phyloP scores from a whole-genome alignment of 2,329 filamentous ascomycete species.

The Fusarium algeriense region DNA sequence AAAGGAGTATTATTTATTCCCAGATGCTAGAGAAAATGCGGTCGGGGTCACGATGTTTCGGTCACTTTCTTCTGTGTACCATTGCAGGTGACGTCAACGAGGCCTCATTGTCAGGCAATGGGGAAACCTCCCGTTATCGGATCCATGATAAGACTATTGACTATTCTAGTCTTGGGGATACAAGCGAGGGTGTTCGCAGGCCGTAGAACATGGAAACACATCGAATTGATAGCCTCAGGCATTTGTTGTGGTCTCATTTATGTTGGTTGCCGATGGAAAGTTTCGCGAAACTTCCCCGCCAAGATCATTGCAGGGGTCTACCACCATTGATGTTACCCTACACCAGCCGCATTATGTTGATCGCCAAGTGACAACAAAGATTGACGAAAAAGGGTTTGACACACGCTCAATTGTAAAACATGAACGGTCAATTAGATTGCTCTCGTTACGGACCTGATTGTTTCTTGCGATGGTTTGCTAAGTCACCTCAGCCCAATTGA shows the following conservation, averaged over 20 bases:
- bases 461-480: no score
- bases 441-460: no score
- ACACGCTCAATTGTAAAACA: no score
- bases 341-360: neutral
- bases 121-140: neutral
- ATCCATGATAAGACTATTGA: neutral
- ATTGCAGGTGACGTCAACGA: conserved; percentile 33
- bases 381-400: no score
- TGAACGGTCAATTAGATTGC: no score
- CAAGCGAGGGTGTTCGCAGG: conserved; percentile 23
- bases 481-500: no score
- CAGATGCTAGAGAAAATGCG: neutral
- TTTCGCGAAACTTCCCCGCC: conserved; percentile 32
- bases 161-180: neutral
- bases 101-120: neutral
- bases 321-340: neutral
- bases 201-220: neutral
- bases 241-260: neutral
- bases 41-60: conserved; percentile 20
- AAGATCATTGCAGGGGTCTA: neutral
- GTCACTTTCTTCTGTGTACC: conserved; percentile 9
- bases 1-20: neutral
- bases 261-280: conserved; percentile 1
- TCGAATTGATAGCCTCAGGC: conserved; percentile 17
- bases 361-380: neutral